phyloP scores from a whole-genome alignment of 495 filamentous ascomycete genomes.

The Glarea lozoyensis region DNA sequence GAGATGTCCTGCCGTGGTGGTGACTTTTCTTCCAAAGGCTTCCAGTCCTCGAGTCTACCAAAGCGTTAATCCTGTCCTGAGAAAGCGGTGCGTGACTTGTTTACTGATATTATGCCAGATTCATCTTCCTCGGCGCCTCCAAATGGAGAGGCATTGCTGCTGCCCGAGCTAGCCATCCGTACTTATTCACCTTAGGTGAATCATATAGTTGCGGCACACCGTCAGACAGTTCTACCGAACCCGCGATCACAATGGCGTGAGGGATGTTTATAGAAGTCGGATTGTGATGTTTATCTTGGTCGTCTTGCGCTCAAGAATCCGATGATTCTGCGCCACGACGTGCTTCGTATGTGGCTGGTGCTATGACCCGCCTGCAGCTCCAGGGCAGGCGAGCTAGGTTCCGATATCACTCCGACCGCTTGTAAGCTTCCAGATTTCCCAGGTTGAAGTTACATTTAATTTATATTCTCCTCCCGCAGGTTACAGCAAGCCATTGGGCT shows the following conservation, averaged over 20 bases:
- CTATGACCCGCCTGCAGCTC: no score
- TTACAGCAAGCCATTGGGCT: no score
- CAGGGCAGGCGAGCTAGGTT: no score
- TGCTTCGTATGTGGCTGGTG: no score
- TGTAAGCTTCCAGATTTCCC: no score
- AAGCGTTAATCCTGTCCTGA: slow-evolving; percentile 6
- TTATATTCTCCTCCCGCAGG: no score
- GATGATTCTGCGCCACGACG: slow-evolving; percentile 10
- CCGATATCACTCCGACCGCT: no score
- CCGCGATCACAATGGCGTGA: no score
- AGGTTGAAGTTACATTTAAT: no score
- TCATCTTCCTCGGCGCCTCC: slow-evolving; percentile 28
- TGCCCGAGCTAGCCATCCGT: slow-evolving; percentile 45
- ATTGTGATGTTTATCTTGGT: slow-evolving; percentile 20
- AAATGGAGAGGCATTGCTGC: slow-evolving; percentile 39
- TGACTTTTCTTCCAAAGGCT: slow-evolving; percentile 90
- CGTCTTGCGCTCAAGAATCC: slow-evolving; percentile 13
- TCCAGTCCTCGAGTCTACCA: slow-evolving; percentile 82
- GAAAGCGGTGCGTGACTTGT: background rate
- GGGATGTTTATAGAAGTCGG: no score
- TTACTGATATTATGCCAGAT: slow-evolving; percentile 43
- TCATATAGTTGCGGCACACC: slow-evolving; percentile 10
- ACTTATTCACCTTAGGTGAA: slow-evolving; percentile 16
- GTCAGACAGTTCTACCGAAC: background rate
- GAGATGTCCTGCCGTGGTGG: slow-evolving; percentile 83